Base-by-base conservation (phyloP, 139 green algal genomes). In the Trebouxia sp. region DNA sequence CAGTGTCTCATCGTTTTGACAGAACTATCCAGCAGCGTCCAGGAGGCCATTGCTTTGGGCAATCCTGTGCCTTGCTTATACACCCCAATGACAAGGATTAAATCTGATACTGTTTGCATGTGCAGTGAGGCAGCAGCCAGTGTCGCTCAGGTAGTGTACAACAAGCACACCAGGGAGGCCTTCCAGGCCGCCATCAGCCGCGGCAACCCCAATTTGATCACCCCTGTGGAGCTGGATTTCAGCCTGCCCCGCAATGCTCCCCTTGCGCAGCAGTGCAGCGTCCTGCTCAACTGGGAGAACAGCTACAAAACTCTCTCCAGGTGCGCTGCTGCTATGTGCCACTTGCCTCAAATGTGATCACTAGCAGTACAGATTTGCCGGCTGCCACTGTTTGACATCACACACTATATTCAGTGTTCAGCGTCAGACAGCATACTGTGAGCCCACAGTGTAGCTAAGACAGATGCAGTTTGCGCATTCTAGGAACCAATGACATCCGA, bases 201-300 rank as follows among this genome's bases (percentile, higher is more conserved):
- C 5, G 48, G 72, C 3, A 79, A 79, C 30, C 72, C 72, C 43
- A 65, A 79, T 12, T 28, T 65, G 45, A 47, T 79, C 4, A 65
- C 72, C 3, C 45, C 72, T 48, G 72, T 79, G 12, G 72, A 79
- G 72, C 43, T 79, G 72, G 72, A 79, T 24, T 77, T 77, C 43
- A 55, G 42, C 26, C 30, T 77, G 41, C 69, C 69, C 6, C 69
- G 41, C 12, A 51, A 77, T 41, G 55, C 35, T 24, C 10, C 26
- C 41, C 42, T 77, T 10, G 41, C 43, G 28, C 41, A 77, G 69
- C 69, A 77, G 69, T 77, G 69, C 30, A 39, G 55, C 39, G 26
- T 51, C 69, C 38, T 77, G 41, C 42, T 77, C 41, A 77, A 53
- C 43, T 51, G 41, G 69, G 69, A 77, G 26, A 77, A n/a, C 69